phyloP scores from a whole-genome alignment of 169 alveolate genomes.

The Besnoitia besnoiti region DNA sequence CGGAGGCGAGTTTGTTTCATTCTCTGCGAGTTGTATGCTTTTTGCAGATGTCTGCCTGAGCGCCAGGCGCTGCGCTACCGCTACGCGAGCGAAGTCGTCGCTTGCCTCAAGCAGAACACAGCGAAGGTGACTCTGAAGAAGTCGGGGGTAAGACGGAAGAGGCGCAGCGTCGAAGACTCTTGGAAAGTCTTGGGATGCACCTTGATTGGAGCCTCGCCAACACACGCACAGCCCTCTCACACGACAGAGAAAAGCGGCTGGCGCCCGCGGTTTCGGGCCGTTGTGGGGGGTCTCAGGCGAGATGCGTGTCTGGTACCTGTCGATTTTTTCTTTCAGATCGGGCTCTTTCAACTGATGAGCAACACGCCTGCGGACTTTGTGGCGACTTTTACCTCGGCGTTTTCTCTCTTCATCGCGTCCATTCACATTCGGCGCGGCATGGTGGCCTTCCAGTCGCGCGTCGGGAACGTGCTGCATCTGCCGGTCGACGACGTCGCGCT shows the following conservation, averaged over 20 bases:
- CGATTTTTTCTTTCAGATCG: too few relatives aligned
- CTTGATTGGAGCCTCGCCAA: too few relatives aligned
- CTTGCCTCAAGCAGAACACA: neutral
- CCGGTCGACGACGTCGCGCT: neutral
- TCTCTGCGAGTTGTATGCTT: neutral
- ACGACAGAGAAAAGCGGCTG: too few relatives aligned
- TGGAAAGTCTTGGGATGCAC: too few relatives aligned
- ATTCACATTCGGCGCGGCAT: neutral
- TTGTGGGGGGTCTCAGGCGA: neutral
- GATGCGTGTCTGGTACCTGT: neutral
- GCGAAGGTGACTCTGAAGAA: neutral
- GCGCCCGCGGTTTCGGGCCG: too few relatives aligned
- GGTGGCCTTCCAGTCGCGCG: neutral
- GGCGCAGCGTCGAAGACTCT: neutral
- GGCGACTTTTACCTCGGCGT: neutral
- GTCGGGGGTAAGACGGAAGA: neutral
- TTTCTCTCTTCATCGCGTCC: constrained; percentile 10
- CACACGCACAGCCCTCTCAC: too few relatives aligned
- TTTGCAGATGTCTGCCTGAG: neutral
- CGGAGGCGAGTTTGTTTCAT: neutral
- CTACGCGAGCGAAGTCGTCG: neutral
- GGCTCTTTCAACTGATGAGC: constrained; percentile 6
- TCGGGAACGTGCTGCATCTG: neutral
- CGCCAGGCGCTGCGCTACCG: constrained; percentile 21
- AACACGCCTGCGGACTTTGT: constrained; percentile 9